Evolutionary conservation across 345 rosid genomes (phyloP).

Genomic region (Eucalyptus brandiana): DNA sequence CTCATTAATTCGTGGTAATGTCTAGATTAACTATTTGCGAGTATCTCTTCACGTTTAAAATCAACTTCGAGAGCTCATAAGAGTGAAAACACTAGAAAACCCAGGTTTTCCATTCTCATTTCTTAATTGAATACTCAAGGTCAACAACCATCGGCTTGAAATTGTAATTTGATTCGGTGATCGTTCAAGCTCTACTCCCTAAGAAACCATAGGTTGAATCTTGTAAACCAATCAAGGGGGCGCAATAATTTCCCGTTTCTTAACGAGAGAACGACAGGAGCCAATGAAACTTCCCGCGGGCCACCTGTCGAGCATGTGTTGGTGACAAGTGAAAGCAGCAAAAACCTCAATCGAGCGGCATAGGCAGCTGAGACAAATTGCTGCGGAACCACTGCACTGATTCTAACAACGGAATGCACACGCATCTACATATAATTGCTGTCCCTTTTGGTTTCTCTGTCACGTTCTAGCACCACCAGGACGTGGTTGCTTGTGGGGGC

Average conservation of each 20-base stretch:
- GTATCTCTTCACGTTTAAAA: neutral
- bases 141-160: neutral
- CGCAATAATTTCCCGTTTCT: neutral
- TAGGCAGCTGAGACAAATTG: neutral
- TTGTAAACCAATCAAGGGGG: neutral
- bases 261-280: neutral
- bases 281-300: neutral
- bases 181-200: neutral
- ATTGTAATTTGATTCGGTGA: neutral
- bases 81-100: neutral
- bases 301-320: neutral
- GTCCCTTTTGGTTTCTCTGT: neutral
- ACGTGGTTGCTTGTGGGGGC: neutral
- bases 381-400: neutral
- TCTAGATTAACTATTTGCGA: neutral
- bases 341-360: neutral
- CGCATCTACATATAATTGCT: neutral
- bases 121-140: neutral
- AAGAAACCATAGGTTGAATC: neutral
- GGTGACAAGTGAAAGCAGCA: neutral
- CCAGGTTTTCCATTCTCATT: neutral
- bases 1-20: accelerated
- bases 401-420: neutral
- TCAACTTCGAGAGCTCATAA: neutral
- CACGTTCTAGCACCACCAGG: neutral